Percentiles rank a stretch among this genome's conserved stretches.
Evolutionary conservation across 306 rosid genomes (phyloP).

Genomic region (Quercus rubra): DNA sequence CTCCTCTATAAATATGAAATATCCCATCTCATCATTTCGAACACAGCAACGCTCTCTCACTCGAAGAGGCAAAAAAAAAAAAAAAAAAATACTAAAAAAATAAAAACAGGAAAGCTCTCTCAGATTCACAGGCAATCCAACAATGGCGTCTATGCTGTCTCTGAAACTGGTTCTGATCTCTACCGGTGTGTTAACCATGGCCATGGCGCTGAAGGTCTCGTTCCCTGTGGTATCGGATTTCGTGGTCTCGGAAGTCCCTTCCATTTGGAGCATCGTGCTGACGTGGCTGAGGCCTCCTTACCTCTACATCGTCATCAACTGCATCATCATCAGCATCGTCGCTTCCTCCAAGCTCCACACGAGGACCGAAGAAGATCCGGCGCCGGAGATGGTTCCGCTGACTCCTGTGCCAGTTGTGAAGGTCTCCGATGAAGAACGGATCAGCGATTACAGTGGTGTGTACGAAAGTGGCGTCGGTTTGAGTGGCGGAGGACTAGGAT

Average conservation of each 20-base stretch:
- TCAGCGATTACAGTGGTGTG: not conserved
- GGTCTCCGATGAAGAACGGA: not conserved
- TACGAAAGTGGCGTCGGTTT: slow-evolving; percentile 2
- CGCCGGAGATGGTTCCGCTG: not conserved
- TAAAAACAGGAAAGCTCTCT: not conserved
- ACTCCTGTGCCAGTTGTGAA: not conserved
- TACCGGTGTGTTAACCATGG: slow-evolving; percentile 54
- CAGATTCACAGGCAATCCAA: not conserved
- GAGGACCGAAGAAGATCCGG: not conserved
- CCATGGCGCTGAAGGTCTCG: slow-evolving; percentile 60
- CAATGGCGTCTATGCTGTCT: slow-evolving; percentile 31
- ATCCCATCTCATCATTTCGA: not conserved
- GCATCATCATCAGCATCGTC: slow-evolving; percentile 80
- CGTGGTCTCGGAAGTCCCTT: slow-evolving; percentile 55
- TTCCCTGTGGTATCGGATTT: slow-evolving; percentile 51
- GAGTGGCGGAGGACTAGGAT: not conserved
- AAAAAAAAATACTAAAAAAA: not conserved
- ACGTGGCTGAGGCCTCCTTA: slow-evolving; percentile 78
- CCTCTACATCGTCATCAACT: slow-evolving; percentile 67
- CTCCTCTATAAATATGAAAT: slow-evolving; percentile 23
- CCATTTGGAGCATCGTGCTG: slow-evolving; percentile 47
- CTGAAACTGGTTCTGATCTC: slow-evolving; percentile 52
- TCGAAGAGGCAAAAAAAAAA: no score
- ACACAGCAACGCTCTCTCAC: not conserved
- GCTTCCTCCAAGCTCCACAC: slow-evolving; percentile 65